Conservation (phyloP, 768 basidiomycete genomes). For the Pholiota molesta region DNA sequence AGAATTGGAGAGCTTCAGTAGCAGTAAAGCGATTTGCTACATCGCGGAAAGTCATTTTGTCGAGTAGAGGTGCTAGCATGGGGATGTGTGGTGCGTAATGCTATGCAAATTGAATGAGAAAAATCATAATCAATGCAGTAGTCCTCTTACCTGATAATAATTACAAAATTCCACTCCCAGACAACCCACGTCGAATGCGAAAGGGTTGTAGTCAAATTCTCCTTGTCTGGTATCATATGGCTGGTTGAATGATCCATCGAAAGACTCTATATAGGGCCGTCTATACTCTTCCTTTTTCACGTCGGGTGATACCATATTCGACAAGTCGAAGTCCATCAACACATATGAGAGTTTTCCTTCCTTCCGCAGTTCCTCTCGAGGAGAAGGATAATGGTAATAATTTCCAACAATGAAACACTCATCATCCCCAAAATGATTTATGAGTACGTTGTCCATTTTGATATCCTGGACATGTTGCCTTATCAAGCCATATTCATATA, state of each 20-base stretch:
- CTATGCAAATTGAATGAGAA: constrained; percentile 9
- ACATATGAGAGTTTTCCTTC: constrained; percentile 21
- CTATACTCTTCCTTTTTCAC: constrained; percentile 1
- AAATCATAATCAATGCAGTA: not conserved
- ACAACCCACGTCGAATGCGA: constrained; percentile 29
- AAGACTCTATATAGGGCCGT: constrained; percentile 15
- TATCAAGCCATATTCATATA: not conserved
- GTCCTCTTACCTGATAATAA: constrained; percentile 14
- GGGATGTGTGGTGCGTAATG: constrained; percentile 20
- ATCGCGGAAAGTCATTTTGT: constrained; percentile 28
- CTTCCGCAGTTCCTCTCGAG: constrained; percentile 8
- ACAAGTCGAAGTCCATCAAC: constrained; percentile 27
- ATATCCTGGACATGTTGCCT: constrained; percentile 11
- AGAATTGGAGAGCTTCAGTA: constrained; percentile 27
- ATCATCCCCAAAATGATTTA: constrained; percentile 8
- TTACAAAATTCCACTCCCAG: constrained; percentile 16
- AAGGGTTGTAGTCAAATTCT: constrained; percentile 31
- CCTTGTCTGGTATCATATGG: constrained; percentile 23
- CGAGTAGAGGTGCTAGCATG: constrained; percentile 30
- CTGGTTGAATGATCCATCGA: constrained; percentile 4
- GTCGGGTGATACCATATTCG: constrained; percentile 20
- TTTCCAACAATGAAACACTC: not conserved
- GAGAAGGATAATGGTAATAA: not conserved
- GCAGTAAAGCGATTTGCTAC: constrained; percentile 27
- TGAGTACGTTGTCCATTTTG: constrained; percentile 19